These are phyloP conservation scores for Exserohilum rostratum DNA, from an alignment of 2,329 filamentous ascomycete species.

Conservation along the genomic window DNA sequence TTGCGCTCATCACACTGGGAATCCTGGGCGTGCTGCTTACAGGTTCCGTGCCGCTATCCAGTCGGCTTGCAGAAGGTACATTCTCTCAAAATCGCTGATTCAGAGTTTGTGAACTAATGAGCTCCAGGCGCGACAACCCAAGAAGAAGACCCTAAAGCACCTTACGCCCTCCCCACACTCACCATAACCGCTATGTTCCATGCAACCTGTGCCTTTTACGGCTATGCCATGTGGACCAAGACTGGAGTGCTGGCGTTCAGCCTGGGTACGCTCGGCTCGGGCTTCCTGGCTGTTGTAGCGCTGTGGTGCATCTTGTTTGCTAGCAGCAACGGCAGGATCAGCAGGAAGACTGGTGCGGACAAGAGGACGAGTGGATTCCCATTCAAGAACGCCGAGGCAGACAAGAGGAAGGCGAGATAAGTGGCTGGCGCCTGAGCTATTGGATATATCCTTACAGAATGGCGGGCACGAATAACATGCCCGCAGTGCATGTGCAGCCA, in stretches of 20 bases:
- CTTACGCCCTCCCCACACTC: conserved; percentile 66
- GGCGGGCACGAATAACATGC: background rate
- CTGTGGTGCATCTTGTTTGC: conserved; percentile 69
- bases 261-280: conserved; percentile 64
- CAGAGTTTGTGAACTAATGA: background rate
- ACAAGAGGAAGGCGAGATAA: conserved; percentile 55
- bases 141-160: conserved; percentile 46
- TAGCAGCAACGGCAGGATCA: conserved; percentile 62
- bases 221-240: conserved; percentile 70
- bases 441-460: background rate
- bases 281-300: conserved; percentile 65
- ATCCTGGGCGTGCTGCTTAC: conserved; percentile 71
- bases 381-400: conserved; percentile 65
- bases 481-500: background rate
- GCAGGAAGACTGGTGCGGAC: conserved; percentile 68
- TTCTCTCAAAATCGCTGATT: background rate
- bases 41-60: conserved; percentile 70
- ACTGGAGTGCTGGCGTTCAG: conserved; percentile 63
- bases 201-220: conserved; percentile 58
- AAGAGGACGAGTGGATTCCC: conserved; percentile 71
- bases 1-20: conserved; percentile 69
- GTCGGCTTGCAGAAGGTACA: conserved; percentile 49
- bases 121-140: conserved; percentile 43
- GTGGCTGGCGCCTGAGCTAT: background rate
- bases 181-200: conserved; percentile 73